Base-by-base conservation (phyloP, 2,329 filamentous ascomycete species). In the Ceratocystis alfenasii region DNA sequence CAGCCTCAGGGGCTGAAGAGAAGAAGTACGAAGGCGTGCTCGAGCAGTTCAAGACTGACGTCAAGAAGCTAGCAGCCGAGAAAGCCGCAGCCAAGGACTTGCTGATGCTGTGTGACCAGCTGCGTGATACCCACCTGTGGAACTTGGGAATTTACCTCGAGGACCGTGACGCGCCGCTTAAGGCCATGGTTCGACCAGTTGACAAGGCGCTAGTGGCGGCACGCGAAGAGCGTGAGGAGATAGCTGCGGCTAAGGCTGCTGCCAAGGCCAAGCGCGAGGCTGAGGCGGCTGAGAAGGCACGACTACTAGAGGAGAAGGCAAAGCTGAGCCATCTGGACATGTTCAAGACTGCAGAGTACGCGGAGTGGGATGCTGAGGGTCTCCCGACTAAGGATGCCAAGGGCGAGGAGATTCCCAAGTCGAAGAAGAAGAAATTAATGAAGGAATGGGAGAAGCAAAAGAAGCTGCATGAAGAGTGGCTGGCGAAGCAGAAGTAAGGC, bases 401-500 rank as follows among this genome's bases (percentile, higher is more conserved):
- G 41, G 91, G 90, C 0, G 86, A 84, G 68, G 90, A 95, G 70
- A 80, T 96, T 46, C 83, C 89, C 3, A 96, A 96, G 79, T 88
- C 82, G 68, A 83, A 85, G 72, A 72, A 77, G 63, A 96, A 96
- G 81, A 92, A 90, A 78, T 75, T 96, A 70, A 86, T 81, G 76
- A 96, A 96, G 79, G 87, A 90, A 66, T 95, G 89, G 89, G 88
- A 95, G 71, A 86, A 81, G 73, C 93, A 96, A 78, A 94, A 91
- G 80, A 95, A 93, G 81, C 74, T 83, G 67, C 87, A 92, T 74
- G 87, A 92, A 69, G 84, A 86, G 69, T 88, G 62, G 64, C 36
- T 68, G 61, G 61, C 64, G 53, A 66, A 62, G 62, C 64, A 68
- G 62, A 57, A 62, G 60, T 64, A 64, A 25, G 46, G n/a, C 28